phyloP scores from a whole-genome alignment of 2,329 filamentous ascomycete species.

The Pestalotiopsis sp. region DNA sequence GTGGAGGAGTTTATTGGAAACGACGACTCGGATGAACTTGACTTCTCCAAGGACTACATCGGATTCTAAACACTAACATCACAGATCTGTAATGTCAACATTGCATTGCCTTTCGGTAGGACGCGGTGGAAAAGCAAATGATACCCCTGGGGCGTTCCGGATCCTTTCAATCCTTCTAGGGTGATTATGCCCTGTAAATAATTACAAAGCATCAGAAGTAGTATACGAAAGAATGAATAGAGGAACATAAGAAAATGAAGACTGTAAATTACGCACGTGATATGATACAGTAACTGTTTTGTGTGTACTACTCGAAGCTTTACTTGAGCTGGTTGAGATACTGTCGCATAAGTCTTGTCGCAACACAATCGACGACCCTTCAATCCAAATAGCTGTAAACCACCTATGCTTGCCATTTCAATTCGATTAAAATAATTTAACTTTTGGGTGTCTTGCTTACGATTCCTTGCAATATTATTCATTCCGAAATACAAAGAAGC shows the following conservation, averaged over 20 bases:
- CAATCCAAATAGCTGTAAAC: no score
- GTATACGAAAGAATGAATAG: conserved; percentile 1
- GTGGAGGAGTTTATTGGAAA: conserved; percentile 64
- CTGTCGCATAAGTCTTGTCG: no score
- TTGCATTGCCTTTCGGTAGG: conserved; percentile 11
- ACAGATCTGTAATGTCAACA: conserved; percentile 15
- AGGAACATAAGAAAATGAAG: not conserved
- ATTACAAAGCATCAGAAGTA: not conserved
- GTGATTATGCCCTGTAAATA: conserved; percentile 4
- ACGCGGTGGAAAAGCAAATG: not conserved
- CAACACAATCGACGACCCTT: no score
- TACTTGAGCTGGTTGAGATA: no score
- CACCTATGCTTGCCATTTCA: no score
- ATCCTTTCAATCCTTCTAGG: not conserved
- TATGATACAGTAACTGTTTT: no score
- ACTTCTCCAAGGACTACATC: conserved; percentile 62
- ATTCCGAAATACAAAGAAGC: not conserved
- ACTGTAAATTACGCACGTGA: not conserved
- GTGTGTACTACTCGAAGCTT: no score
- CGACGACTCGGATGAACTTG: conserved; percentile 53
- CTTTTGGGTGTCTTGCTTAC: not conserved
- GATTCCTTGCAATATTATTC: not conserved
- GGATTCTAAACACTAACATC: conserved; percentile 38
- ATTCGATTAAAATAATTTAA: not conserved
- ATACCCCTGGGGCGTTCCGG: conserved; percentile 3